Evolutionary conservation across 805 yeast species (phyloP), one percentile per base, ranked within the genome.

Genomic region (Metschnikowia proteae): DNA sequence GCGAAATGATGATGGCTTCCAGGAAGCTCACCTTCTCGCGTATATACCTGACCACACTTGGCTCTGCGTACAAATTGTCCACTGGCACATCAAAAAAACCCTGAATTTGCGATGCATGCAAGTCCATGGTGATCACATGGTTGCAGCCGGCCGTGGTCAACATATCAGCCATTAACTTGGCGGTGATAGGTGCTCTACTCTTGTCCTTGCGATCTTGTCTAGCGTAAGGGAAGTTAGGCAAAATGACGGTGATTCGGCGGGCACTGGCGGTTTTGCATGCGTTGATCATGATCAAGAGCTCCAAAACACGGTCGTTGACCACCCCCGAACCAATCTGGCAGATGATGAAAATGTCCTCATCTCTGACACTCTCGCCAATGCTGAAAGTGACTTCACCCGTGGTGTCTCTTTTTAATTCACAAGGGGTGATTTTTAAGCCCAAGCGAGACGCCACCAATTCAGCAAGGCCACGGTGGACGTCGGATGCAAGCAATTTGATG

Each of bases 31-130:
- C 71, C 47, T 78, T 75, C 55, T 84, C 91, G 51, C 76, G 78
- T 43, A 87, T 86, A 61, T 86, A 86, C 60, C 86, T 75, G 36
- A 87, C 83, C 31, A 86, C 91, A 56, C 83, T 78, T 46, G 94
- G 94, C 67, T 87, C 95, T 23, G 92, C 92, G 60, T 87, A 87
- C 58, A 87, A 68, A 63, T 87, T 87, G 65, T 87, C 95, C 22
- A 86, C 94, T 1, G 95, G 95, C 25, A 84, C 84, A 54, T 82
- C 83, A 58, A 87, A 87, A 61, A 87, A 87, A 6, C 95, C 95
- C 68, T 87, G 95, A 58, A 87, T 87, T 64, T 87, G 95, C 23
- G 91, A 82, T n/a, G 94, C 94, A 62, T 87, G 95, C 56, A 87
- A 68, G 63, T 87, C 95, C 91, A 87, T 83, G 22, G 95, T 87